These are phyloP conservation scores for Handroanthus guayacan DNA, from an alignment of 257 asterid genomes.

Conservation along the genomic window DNA sequence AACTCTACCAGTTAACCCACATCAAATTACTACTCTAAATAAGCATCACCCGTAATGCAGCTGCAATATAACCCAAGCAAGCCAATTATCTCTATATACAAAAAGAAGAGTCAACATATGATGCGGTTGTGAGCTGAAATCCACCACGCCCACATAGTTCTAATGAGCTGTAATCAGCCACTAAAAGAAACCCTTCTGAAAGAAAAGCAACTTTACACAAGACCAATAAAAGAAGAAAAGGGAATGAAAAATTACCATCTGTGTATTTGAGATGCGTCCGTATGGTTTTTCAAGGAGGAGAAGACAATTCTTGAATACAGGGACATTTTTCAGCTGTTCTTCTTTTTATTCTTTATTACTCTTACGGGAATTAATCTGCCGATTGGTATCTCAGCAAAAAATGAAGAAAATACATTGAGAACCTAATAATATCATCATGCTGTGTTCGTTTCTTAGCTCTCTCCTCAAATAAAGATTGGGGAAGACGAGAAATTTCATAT, in stretches of 20 bases:
- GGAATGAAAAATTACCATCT: slow-evolving; percentile 39
- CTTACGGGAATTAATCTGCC: slow-evolving; percentile 14
- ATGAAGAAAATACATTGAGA: background rate
- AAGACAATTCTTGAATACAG: slow-evolving; percentile 38
- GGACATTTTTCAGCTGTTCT: slow-evolving; percentile 34
- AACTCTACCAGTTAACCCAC: background rate
- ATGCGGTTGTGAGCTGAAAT: slow-evolving; percentile 11
- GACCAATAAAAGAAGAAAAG: background rate
- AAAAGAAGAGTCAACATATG: background rate
- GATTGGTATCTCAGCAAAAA: slow-evolving; percentile 26
- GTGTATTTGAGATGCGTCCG: slow-evolving; percentile 36
- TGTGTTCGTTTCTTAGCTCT: background rate
- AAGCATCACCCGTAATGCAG: slow-evolving; percentile 13
- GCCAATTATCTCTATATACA: background rate
- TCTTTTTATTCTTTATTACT: background rate
- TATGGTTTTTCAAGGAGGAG: slow-evolving; percentile 38
- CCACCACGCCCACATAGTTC: background rate
- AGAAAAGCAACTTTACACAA: background rate
- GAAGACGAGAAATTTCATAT: background rate
- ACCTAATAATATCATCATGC: background rate
- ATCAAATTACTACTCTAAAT: background rate
- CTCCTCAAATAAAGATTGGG: background rate
- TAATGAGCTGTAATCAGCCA: background rate
- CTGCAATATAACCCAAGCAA: slow-evolving; percentile 16
- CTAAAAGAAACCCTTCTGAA: background rate